Conservation (phyloP, 192 early-diverging fungal species). For the Dimargaris xerosporica region DNA sequence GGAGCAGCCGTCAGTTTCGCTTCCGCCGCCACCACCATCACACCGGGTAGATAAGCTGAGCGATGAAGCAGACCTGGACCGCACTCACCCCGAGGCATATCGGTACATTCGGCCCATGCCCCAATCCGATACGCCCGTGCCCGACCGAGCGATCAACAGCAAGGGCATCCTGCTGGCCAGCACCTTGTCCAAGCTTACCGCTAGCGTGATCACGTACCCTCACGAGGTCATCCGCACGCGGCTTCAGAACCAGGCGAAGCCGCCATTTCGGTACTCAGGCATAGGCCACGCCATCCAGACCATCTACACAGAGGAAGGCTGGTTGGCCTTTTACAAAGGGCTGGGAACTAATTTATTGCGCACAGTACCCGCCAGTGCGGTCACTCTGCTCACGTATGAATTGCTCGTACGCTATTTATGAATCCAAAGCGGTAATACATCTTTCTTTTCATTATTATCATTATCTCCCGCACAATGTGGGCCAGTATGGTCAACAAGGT, state of each 20-base stretch:
- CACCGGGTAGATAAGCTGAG: background rate
- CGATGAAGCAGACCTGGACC: background rate
- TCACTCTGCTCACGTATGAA: conserved; percentile 84
- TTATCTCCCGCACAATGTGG: too few relatives aligned
- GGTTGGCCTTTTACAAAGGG: conserved; percentile 72
- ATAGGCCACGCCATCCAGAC: conserved; percentile 58
- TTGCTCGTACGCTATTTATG: conserved; percentile 47
- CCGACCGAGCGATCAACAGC: conserved; percentile 17
- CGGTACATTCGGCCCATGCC: background rate
- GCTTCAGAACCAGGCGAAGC: conserved; percentile 69
- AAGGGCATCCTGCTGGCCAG: conserved; percentile 61
- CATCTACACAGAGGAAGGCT: conserved; percentile 65
- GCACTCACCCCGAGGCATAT: background rate
- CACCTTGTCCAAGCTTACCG: conserved; percentile 76
- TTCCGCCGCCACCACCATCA: conserved; percentile 10
- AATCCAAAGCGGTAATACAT: background rate
- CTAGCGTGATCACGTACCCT: conserved; percentile 80
- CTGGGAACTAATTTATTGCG: conserved; percentile 72
- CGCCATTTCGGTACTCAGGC: conserved; percentile 66
- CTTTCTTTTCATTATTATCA: too few relatives aligned
- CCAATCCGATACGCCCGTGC: background rate
- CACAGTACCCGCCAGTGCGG: conserved; percentile 73
- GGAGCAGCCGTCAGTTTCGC: conserved; percentile 21
- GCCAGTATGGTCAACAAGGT: too few relatives aligned
- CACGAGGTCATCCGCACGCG: conserved; percentile 92